Evolutionary conservation across 495 filamentous ascomycete species (phyloP).

Genomic region (Hypoxylon lenormandii): DNA sequence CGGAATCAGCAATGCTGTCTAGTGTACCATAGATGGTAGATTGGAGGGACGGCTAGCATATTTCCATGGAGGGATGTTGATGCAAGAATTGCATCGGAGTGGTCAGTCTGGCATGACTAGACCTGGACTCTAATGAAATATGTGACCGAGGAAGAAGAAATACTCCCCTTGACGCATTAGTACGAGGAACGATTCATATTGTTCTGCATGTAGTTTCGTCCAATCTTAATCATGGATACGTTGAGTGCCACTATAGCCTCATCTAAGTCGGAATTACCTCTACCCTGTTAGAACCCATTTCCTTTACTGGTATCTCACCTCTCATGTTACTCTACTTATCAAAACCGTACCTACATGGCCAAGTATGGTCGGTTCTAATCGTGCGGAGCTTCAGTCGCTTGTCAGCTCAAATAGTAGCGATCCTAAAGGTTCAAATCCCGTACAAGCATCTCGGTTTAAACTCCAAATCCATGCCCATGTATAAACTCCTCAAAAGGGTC

Average conservation of each 20-base stretch:
- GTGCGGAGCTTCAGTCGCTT: too few relatives aligned
- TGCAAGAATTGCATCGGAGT: constrained; percentile 7
- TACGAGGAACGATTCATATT: constrained; percentile 20
- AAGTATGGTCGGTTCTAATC: too few relatives aligned
- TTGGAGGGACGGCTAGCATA: constrained; percentile 11
- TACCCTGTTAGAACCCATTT: too few relatives aligned
- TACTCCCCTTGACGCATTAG: constrained; percentile 29
- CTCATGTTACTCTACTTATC: too few relatives aligned
- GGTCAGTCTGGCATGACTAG: neutral
- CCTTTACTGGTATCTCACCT: too few relatives aligned
- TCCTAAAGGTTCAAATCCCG: neutral
- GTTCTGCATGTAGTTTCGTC: too few relatives aligned
- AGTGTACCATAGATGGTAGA: constrained; percentile 9
- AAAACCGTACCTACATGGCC: too few relatives aligned
- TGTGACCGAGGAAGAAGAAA: constrained; percentile 11
- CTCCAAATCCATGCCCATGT: neutral
- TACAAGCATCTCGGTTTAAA: too few relatives aligned
- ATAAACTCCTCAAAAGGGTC: neutral
- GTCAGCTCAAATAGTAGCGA: too few relatives aligned
- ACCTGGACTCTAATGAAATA: constrained; percentile 14
- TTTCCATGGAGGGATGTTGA: neutral
- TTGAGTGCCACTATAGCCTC: too few relatives aligned
- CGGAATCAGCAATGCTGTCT: constrained; percentile 1
- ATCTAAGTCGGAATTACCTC: too few relatives aligned
- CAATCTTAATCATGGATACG: too few relatives aligned